Evolutionary conservation across 2,329 filamentous ascomycete genomes (phyloP), one percentile per base, ranked within the genome.

Genomic region (Aureobasidium sp.): DNA sequence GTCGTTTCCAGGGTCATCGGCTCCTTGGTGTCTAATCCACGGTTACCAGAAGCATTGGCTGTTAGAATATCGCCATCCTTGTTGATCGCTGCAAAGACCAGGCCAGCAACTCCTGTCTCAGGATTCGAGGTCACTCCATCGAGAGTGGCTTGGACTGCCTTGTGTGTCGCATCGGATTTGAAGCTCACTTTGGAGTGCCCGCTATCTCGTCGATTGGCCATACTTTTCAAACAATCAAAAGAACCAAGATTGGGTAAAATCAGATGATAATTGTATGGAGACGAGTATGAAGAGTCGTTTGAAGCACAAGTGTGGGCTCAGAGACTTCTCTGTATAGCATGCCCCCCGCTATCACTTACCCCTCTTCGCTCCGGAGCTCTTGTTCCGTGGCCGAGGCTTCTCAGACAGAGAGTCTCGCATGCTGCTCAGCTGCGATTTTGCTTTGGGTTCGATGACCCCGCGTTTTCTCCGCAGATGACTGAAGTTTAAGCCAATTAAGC

Each of bases 1-100:
- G 84, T 74, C 9, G 77, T 84, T 43, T 89, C 84, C 0, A 84
- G 72, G 0, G 79, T 79, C 81, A 89, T 84, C 4, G 79, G 74
- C 50, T 84, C 78, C 0, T 74, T 66, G 2, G 69, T 70, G 8
- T 74, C 69, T 5, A 78, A 62, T 15, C 75, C 73, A 29, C 70
- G 68, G 36, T 73, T 77, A 12, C 78, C 78, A 4, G 77, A 75
- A 2, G 77, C 74, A 64, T 74, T 71, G 48, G 76, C 71, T 29
- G 73, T 71, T 12, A 80, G 72, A 1, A 74, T 69, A 2, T 77
- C 70, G 62, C 78, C 78, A 56, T 74, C 71, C 63, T 74, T 77
- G 69, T 78, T 76, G 20, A 79, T 69, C 7, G 77, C 76, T n/a
- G 75, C 69, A 65, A 79, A 79, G 32, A 78, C 76, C 2, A 79